These are phyloP conservation scores for Alnus glutinosa DNA, from an alignment of 306 rosid genomes.

Conservation along the genomic window DNA sequence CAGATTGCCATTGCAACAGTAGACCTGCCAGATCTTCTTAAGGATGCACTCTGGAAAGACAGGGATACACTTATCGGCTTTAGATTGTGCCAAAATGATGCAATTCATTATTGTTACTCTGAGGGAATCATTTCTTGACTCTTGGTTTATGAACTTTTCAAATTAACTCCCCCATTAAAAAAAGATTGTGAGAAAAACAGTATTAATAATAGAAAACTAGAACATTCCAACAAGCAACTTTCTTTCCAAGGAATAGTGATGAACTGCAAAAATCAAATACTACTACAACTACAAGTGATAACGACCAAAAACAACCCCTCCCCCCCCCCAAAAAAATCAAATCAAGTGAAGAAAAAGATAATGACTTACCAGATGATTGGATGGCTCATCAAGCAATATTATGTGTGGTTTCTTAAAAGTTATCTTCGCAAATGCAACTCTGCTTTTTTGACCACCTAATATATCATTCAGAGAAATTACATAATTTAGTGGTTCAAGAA, in stretches of 20 bases:
- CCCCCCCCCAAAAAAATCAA: neutral
- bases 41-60: neutral
- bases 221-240: neutral
- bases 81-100: neutral
- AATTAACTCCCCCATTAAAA: neutral
- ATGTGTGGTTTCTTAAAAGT: constrained; percentile 99
- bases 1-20: neutral
- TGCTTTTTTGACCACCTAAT: constrained; percentile 98
- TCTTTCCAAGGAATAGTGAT: neutral
- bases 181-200: neutral
- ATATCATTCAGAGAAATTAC: constrained; percentile 25
- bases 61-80: neutral
- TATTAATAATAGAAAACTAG: neutral
- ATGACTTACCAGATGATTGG: constrained; percentile 86
- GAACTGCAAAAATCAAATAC: neutral
- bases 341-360: constrained; percentile 21
- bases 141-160: neutral
- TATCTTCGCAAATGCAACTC: constrained; percentile 97
- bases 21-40: neutral
- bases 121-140: too few relatives aligned
- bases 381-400: constrained; percentile 95
- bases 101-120: too few relatives aligned
- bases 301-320: neutral
- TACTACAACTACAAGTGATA: neutral
- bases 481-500: constrained; percentile 3